Evolutionary conservation across 177 flowering plant genomes (phyloP), one percentile per base, ranked within the genome.

Genomic region (Tripterygium wilfordii): DNA sequence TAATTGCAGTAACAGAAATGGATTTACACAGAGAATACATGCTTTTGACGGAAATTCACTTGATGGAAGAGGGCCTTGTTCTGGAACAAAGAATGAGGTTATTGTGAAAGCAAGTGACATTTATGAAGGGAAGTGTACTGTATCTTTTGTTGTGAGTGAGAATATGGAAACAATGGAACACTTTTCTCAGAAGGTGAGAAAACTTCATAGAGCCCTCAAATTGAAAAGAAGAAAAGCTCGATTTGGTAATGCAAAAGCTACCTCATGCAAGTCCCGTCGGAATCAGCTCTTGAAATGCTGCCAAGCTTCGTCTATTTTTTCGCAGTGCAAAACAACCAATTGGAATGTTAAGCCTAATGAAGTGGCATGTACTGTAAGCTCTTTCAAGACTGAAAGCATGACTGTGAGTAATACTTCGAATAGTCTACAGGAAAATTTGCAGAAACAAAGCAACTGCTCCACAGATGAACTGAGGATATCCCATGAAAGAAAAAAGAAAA

Each of bases 11-110:
- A 61, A 53, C 60, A 70, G 73, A 69, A 86, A 84, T 66, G 83
- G 94, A 24, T 74, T 78, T 35, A 75, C 92, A 8, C 92, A 83
- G 53, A 71, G 90, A 67, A 82, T 88, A 17, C 77, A 65, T 50
- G 85, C 83, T 35, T 65, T 65, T 38, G 86, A 82, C 33, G 45
- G 69, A 31, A 74, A 73, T 30, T 36, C 62, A 29, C 43, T 67
- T 36, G 58, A 61, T 48, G 73, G 56, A 23, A 63, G 65, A 10
- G 45, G 57, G 48, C 58, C 64, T 46, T 55, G 57, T 21, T 58
- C 68, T 14, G 56, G 26, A 28, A 10, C 21, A 20, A 61, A 54
- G 57, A 61, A 54, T 40, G 76, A 64, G 28, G 29, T 50, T 8
- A 36, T 31, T 17, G 31, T 23, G 17, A 57, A 45, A 55, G 70